Evolutionary conservation across 2,329 filamentous ascomycete genomes (phyloP), one percentile per base, ranked within the genome.

Genomic region (Lojkania enalia): DNA sequence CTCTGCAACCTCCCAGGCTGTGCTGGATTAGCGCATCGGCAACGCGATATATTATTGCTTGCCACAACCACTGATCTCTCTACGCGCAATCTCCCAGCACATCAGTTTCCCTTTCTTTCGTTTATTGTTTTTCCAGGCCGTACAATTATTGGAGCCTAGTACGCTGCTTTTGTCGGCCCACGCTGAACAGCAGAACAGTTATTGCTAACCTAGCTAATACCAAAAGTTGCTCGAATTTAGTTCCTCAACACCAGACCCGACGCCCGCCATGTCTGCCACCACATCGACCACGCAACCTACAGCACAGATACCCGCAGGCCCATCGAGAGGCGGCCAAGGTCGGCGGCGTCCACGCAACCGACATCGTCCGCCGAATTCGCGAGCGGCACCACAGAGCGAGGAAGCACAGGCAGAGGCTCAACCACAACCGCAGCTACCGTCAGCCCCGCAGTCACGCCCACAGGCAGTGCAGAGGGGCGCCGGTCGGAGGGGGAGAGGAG

Each of bases 121-220:
- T 45, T 52, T 43, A 35, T 35, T 42, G 44, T 55, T 67, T 67
- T 43, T 48, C 16, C 58, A 57, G 58, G 64, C 58, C 60, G 25
- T 48, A 65, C 52, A 63, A 50, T 59, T 60, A n/a, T 38, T 19
- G 52, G 58, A 58, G 64, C 62, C 57, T 61, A 51, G 31, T 35
- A 27, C 7, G 23, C 23, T n/a, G n/a, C n/a, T n/a, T n/a, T n/a
- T n/a, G n/a, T n/a, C n/a, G n/a, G n/a, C n/a, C n/a, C n/a, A n/a
- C n/a, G n/a, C n/a, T n/a, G n/a, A n/a, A n/a, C n/a, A n/a, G n/a
- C n/a, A n/a, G n/a, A n/a, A n/a, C n/a, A n/a, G n/a, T n/a, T n/a
- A n/a, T n/a, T n/a, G n/a, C n/a, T n/a, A n/a, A n/a, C n/a, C n/a
- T n/a, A n/a, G n/a, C n/a, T n/a, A n/a, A n/a, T n/a, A n/a, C n/a